Percentiles rank a stretch among this genome's conserved stretches.
phyloP scores from a whole-genome alignment of 371 early-diverging fungal genomes.

The Gilbertella persicaria region DNA sequence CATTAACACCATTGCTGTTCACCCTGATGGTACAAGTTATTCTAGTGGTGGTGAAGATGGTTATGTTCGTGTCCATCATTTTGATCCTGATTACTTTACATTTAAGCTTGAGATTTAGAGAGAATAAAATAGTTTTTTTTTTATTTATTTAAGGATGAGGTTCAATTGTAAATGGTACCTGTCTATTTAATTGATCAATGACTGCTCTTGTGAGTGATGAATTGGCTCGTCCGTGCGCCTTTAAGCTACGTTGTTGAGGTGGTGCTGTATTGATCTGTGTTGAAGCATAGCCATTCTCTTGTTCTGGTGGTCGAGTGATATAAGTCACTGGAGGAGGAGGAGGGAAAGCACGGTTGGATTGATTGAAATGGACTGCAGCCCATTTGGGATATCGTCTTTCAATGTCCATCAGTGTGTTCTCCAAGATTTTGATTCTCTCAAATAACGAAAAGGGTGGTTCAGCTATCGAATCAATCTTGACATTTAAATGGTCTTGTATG shows the following conservation, averaged over 20 bases:
- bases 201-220: constrained; percentile 52
- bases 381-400: constrained; percentile 73
- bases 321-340: constrained; percentile 42
- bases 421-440: constrained; percentile 68
- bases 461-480: constrained; percentile 51
- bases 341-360: constrained; percentile 55
- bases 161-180: constrained; percentile 23
- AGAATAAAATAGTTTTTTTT: background rate
- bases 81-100: constrained; percentile 94
- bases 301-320: constrained; percentile 25
- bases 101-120: constrained; percentile 74
- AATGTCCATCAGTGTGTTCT: constrained; percentile 68
- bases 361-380: constrained; percentile 73
- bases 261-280: constrained; percentile 22
- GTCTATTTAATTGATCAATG: constrained; percentile 46
- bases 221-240: constrained; percentile 41
- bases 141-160: constrained; percentile 1
- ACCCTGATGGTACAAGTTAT: constrained; percentile 93
- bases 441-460: constrained; percentile 30
- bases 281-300: constrained; percentile 16
- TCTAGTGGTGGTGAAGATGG: constrained; percentile 99
- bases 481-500: constrained; percentile 67
- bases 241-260: constrained; percentile 17
- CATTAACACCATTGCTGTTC: constrained; percentile 98
- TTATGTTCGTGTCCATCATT: constrained; percentile 94